These are phyloP conservation scores for Clonostachys sp. DNA, from an alignment of 2,329 filamentous ascomycete genomes.

Conservation along the genomic window DNA sequence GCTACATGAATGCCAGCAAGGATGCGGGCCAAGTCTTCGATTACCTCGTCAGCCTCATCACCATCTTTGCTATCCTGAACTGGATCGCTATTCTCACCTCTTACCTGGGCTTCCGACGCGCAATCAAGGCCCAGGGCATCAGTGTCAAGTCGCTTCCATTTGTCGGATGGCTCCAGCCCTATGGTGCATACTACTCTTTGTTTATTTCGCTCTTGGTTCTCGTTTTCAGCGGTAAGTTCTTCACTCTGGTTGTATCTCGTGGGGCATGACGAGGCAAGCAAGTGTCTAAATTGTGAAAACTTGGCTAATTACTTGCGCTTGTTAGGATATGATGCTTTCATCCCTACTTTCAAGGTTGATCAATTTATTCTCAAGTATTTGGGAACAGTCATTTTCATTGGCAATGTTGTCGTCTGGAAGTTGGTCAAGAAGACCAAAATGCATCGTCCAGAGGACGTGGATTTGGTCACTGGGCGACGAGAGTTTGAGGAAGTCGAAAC, in stretches of 20 bases:
- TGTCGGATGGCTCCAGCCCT: slow-evolving; percentile 28
- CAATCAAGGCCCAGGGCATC: slow-evolving; percentile 28
- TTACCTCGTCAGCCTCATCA: slow-evolving; percentile 36
- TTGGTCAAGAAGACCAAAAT: slow-evolving; percentile 11
- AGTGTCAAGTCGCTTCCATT: slow-evolving; percentile 26
- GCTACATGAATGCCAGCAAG: slow-evolving; percentile 32
- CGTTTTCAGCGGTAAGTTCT: no score
- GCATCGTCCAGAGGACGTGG: not conserved
- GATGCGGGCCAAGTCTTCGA: slow-evolving; percentile 27
- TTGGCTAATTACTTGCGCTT: no score
- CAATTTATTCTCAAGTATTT: slow-evolving; percentile 58
- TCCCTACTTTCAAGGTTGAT: slow-evolving; percentile 56
- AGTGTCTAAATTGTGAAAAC: no score
- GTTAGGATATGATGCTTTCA: slow-evolving; percentile 49
- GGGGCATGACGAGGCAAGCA: no score
- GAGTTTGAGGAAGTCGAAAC: not conserved
- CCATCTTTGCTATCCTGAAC: slow-evolving; percentile 36
- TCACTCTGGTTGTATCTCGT: no score
- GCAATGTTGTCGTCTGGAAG: slow-evolving; percentile 64
- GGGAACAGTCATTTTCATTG: slow-evolving; percentile 33
- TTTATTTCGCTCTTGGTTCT: not conserved
- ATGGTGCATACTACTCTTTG: slow-evolving; percentile 26
- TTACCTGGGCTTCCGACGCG: slow-evolving; percentile 31
- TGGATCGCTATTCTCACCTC: slow-evolving; percentile 33
- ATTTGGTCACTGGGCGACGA: not conserved